phyloP scores from a whole-genome alignment of 1,284 basidiomycete species.

The Cystobasidiaceae sp. region DNA sequence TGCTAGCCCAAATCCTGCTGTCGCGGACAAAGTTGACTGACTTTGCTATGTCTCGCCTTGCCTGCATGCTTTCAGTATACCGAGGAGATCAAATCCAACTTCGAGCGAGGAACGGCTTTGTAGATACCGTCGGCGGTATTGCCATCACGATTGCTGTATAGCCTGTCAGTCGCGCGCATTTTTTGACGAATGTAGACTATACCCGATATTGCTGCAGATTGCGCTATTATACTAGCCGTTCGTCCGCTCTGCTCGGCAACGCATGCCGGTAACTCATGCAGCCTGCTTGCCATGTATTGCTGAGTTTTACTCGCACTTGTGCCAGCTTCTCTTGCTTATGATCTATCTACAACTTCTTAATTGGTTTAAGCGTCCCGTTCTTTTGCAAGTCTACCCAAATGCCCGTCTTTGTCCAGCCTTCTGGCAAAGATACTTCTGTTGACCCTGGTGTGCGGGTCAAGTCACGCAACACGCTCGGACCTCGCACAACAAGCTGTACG shows the following conservation, averaged over 20 bases:
- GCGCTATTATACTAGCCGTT: not conserved
- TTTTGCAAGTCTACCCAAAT: constrained; percentile 9
- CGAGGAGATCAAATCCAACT: constrained; percentile 85
- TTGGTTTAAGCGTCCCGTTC: constrained; percentile 25
- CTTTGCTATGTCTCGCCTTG: constrained; percentile 59
- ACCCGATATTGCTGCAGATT: too few relatives aligned
- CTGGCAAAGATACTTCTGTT: not conserved
- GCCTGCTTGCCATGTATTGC: not conserved
- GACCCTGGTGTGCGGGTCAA: not conserved
- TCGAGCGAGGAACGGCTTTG: constrained; percentile 88
- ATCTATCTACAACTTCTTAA: not conserved
- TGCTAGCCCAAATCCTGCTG: not conserved
- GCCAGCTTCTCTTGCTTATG: not conserved
- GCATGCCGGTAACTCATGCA: too few relatives aligned
- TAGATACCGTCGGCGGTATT: constrained; percentile 45
- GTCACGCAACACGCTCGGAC: constrained; percentile 11
- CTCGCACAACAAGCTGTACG: constrained; percentile 7
- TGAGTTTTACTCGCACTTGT: not conserved
- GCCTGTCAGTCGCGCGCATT: not conserved
- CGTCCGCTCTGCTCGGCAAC: not conserved
- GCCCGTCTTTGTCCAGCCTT: constrained; percentile 17
- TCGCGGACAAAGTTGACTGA: not conserved
- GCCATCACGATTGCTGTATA: not conserved
- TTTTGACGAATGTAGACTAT: too few relatives aligned
- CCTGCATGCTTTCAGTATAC: too few relatives aligned